Base-by-base conservation (phyloP, 129 eudicot genomes). In the Flaveria trinervia region DNA sequence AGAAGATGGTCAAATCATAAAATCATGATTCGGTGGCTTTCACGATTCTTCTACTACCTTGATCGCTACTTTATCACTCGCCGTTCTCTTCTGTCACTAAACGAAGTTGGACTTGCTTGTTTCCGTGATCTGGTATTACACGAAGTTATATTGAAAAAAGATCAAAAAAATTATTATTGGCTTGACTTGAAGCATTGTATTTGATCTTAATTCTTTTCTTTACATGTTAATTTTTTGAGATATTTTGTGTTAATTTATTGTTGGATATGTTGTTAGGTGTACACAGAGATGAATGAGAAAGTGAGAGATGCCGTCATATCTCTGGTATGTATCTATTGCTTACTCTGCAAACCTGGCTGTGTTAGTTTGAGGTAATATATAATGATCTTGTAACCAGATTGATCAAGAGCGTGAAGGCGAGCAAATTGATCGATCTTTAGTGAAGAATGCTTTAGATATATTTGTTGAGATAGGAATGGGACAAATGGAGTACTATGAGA, bases 391-490 rank as follows among this genome's bases (percentile, higher is more conserved):
- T 70, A 54, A 23, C 45, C 79, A 90, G 98, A 90, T 91, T 81
- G 97, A 91, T 83, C 90, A 85, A 84, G 98, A 93, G 75, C 92
- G 98, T 23, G 98, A 93, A 65, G 98, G 98, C 52, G 97, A 87
- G 73, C 98, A 90, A 80, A 93, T 93, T 80, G 98, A 93, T 72
- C 84, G 98, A 81, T 97, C 98, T 20, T 73, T 93, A 17, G 80
- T 93, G 73, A 93, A 93, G 88, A 93, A 93, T 81, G 98, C 90
- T 65, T 64, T 90, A 30, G 98, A 93, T 76, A 93, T 93, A 76
- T 93, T 87, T 84, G 98, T 93, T 73, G 98, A 93, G 77, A 93
- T 93, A 76, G 96, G 98, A 57, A 88, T 91, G 98, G 91, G 97
- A 30, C 90, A 84, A 72, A 93, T 90, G 96, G 92, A 88, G 65